Percentiles rank a stretch among this genome's conserved stretches.
phyloP scores from a whole-genome alignment of 495 filamentous ascomycete species.

The Tuber magnatum region DNA sequence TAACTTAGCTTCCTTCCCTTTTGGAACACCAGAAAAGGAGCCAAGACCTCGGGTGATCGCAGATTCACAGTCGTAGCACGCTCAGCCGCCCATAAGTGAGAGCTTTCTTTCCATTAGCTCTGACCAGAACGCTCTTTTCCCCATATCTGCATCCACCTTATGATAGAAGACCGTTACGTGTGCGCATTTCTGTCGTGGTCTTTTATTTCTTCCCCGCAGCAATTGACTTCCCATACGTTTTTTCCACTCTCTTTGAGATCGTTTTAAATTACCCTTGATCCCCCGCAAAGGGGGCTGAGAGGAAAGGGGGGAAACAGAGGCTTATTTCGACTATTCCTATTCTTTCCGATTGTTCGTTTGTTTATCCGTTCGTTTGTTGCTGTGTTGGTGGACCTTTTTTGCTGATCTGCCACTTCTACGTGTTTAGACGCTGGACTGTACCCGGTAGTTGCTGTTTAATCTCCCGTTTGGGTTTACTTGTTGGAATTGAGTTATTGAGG shows the following conservation, averaged over 20 bases:
- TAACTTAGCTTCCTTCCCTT: neutral
- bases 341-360: neutral
- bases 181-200: neutral
- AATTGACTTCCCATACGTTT: neutral
- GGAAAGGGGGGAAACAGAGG: neutral
- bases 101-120: neutral
- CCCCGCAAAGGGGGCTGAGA: conserved; percentile 1
- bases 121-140: neutral
- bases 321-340: neutral
- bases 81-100: neutral
- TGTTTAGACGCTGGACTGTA: neutral
- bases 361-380: neutral
- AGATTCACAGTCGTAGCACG: neutral
- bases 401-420: neutral
- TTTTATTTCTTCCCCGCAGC: neutral
- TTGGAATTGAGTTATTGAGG: neutral
- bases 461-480: neutral
- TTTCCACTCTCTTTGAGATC: neutral
- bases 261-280: neutral
- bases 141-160: neutral
- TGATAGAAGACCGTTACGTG: neutral
- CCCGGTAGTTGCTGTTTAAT: neutral
- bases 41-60: neutral
- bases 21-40: neutral
- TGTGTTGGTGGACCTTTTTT: neutral